Percentiles rank a stretch among this genome's conserved stretches.
phyloP scores from a whole-genome alignment of 441 rosid species.

The Kokia cookei region DNA sequence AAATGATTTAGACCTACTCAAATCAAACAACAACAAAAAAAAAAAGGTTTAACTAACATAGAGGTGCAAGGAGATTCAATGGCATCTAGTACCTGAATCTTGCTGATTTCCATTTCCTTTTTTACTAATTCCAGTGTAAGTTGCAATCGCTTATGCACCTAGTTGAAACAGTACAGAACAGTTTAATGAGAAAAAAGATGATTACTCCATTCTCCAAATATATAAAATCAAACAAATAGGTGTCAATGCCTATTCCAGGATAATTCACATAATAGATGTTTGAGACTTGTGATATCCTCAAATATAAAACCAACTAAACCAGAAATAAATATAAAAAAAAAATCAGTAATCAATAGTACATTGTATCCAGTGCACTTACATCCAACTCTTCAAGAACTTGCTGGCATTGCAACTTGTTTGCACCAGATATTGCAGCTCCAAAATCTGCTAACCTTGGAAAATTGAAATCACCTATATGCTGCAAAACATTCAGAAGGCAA shows the following conservation, averaged over 20 bases:
- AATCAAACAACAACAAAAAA: constrained; percentile 11
- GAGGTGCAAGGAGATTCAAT: not conserved
- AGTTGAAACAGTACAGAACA: not conserved
- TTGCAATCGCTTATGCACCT: constrained; percentile 82
- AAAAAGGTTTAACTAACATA: not conserved
- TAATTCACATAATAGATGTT: not conserved
- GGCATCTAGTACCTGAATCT: constrained; percentile 62
- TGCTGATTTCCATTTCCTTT: constrained; percentile 90
- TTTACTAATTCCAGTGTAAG: constrained; percentile 70
- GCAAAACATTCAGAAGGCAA: constrained; percentile 23
- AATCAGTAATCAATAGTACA: not conserved
- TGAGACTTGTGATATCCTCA: not conserved
- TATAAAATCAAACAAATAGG: not conserved
- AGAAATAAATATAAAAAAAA: constrained; percentile 2
- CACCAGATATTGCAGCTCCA: constrained; percentile 99
- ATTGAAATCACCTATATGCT: constrained; percentile 96
- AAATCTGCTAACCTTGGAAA: constrained; percentile 92
- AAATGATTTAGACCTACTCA: constrained; percentile 8
- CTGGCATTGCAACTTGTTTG: constrained; percentile 81
- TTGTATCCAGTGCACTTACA: constrained; percentile 45
- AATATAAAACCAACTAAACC: constrained; percentile 7
- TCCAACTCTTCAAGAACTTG: constrained; percentile 97
- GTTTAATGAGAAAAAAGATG: not conserved
- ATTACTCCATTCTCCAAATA: not conserved
- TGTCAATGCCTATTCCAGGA: not conserved